A percentile compares a stretch with the other conserved stretches of the same genome.
Evolutionary conservation across 257 asterid species (phyloP).

Genomic region (Buddleja alternifolia): DNA sequence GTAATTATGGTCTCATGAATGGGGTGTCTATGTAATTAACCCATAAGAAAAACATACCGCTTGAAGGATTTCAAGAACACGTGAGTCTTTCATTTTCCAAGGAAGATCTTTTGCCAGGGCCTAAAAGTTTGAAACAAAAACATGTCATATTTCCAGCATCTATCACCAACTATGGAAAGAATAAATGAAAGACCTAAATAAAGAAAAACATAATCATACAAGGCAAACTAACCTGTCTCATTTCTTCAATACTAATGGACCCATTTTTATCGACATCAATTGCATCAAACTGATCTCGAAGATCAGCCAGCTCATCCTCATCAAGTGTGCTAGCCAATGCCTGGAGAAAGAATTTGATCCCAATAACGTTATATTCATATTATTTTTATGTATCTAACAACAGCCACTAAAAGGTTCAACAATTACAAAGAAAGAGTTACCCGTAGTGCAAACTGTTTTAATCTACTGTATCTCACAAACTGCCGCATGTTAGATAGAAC

Average conservation of each 20-base stretch:
- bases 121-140: constrained; percentile 39
- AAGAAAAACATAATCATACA: not conserved
- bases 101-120: constrained; percentile 98
- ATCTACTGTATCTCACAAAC: constrained; percentile 84
- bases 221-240: constrained; percentile 78
- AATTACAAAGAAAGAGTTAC: constrained; percentile 43
- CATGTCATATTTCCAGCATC: constrained; percentile 1
- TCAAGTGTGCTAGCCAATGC: constrained; percentile 95
- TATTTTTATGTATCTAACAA: constrained; percentile 8
- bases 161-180: not conserved
- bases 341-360: constrained; percentile 41
- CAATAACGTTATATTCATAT: not conserved
- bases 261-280: constrained; percentile 97
- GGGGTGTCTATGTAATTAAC: not conserved
- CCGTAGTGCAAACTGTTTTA: constrained; percentile 97
- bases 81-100: constrained; percentile 95
- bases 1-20: too few species aligned
- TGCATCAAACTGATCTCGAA: constrained; percentile 93
- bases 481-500: constrained; percentile 90
- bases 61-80: constrained; percentile 93
- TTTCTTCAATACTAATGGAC: constrained; percentile 93
- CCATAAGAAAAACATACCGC: constrained; percentile 63
- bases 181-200: not conserved
- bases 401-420: constrained; percentile 3
- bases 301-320: constrained; percentile 85